phyloP scores from a whole-genome alignment of 352 stramenopile genomes.

The Hyaloperonospora arabidopsidis region DNA sequence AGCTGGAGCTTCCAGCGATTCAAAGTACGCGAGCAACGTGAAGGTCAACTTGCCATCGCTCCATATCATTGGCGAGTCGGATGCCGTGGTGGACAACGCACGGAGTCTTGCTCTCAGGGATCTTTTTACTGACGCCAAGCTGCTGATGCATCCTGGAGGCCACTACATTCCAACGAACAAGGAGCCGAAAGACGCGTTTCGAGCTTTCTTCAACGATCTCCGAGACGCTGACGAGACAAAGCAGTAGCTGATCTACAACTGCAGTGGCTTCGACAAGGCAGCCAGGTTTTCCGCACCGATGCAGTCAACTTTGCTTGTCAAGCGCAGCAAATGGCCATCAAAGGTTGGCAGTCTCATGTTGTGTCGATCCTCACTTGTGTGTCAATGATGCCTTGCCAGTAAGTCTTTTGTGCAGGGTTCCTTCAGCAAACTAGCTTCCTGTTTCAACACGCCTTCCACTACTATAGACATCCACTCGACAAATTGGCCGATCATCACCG shows the following conservation, averaged over 20 bases:
- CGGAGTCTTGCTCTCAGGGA: constrained; percentile 50
- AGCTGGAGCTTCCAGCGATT: constrained; percentile 38
- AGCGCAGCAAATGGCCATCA: constrained; percentile 4
- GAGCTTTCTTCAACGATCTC: constrained; percentile 59
- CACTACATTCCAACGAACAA: constrained; percentile 86
- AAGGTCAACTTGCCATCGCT: constrained; percentile 60
- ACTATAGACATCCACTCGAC: constrained; percentile 86
- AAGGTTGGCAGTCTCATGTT: constrained; percentile 13
- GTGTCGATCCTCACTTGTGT: too few relatives aligned
- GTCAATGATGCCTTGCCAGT: constrained; percentile 12
- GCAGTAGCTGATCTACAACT: constrained; percentile 1
- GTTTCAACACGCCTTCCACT: constrained; percentile 75
- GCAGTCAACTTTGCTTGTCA: too few relatives aligned
- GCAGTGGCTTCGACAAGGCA: too few relatives aligned
- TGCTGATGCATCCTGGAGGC: constrained; percentile 60
- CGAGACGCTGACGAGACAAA: constrained; percentile 15
- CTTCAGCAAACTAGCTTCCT: too few relatives aligned
- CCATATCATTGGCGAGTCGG: constrained; percentile 76
- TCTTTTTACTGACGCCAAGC: constrained; percentile 41
- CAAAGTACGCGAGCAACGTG: constrained; percentile 32
- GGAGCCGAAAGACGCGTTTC: constrained; percentile 64
- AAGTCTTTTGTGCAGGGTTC: too few relatives aligned
- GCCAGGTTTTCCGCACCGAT: too few relatives aligned
- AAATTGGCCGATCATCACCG: constrained; percentile 85
- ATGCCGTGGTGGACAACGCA: constrained; percentile 53